phyloP scores from a whole-genome alignment of 352 stramenopile species.

The Globisporangium echinulatum region DNA sequence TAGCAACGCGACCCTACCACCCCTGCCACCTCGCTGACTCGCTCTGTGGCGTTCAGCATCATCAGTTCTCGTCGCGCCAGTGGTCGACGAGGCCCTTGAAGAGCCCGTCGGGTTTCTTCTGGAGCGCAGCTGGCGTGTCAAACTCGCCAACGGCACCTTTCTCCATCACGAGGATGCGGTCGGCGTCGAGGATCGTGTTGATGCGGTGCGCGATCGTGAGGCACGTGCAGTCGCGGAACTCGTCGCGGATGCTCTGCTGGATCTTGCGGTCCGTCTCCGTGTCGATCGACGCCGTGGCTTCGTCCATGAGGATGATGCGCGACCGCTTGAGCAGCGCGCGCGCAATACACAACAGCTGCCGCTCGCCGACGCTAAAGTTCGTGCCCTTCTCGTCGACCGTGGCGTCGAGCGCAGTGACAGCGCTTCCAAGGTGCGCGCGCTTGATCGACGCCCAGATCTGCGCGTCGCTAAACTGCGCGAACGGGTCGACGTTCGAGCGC shows the following conservation, averaged over 20 bases:
- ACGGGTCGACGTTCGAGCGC: constrained; percentile 75
- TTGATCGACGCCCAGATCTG: constrained; percentile 86
- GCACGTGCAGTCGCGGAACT: constrained; percentile 91
- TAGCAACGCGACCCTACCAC: too few relatives aligned
- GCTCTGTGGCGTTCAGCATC: not conserved
- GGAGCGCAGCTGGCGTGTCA: constrained; percentile 82
- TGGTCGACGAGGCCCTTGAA: constrained; percentile 75
- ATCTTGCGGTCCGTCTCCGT: constrained; percentile 88
- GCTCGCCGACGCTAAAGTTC: constrained; percentile 95
- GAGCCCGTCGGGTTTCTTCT: constrained; percentile 58
- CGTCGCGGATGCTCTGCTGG: constrained; percentile 86
- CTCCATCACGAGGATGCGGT: constrained; percentile 94
- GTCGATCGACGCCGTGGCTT: constrained; percentile 93
- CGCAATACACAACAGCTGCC: constrained; percentile 95
- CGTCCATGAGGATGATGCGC: constrained; percentile 96
- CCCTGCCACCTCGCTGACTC: not conserved
- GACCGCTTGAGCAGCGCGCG: constrained; percentile 90
- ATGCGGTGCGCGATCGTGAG: constrained; percentile 97
- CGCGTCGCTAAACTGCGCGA: constrained; percentile 80
- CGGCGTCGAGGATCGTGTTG: constrained; percentile 95
- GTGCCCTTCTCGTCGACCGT: constrained; percentile 84
- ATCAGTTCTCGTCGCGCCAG: constrained; percentile 47
- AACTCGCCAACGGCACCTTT: constrained; percentile 91
- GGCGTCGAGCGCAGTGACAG: constrained; percentile 33
- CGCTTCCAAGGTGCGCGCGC: constrained; percentile 65